Conservation (phyloP, 306 rosid species). For the Dalbergia cultrata region DNA sequence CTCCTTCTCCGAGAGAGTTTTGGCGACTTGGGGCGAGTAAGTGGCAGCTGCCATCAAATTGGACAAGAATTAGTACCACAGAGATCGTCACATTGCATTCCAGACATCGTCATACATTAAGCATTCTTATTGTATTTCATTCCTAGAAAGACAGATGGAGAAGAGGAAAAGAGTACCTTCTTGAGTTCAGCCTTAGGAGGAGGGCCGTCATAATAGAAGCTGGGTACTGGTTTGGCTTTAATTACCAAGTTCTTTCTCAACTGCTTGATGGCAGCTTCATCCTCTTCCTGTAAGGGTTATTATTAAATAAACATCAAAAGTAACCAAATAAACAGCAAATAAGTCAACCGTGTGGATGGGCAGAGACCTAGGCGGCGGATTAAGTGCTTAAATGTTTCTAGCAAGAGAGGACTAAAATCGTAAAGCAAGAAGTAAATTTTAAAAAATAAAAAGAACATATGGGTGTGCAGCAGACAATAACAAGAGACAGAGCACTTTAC, state of each 20-base stretch:
- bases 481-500: conserved; percentile 50
- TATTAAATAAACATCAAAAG: conserved; percentile 32
- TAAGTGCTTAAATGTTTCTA: conserved; percentile 27
- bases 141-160: conserved; percentile 11
- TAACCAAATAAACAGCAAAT: conserved; percentile 19
- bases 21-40: conserved; percentile 94
- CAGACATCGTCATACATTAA: conserved; percentile 11
- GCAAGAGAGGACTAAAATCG: not conserved
- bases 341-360: conserved; percentile 8
- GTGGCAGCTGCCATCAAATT: conserved; percentile 73
- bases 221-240: conserved; percentile 96
- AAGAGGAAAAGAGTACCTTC: conserved; percentile 67
- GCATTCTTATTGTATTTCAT: conserved; percentile 5
- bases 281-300: conserved; percentile 80
- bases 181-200: conserved; percentile 85
- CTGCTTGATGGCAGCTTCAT: conserved; percentile 87
- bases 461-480: conserved; percentile 24
- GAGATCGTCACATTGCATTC: conserved; percentile 19
- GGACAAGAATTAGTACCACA: conserved; percentile 16
- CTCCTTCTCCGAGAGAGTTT: conserved; percentile 88
- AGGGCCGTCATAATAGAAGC: conserved; percentile 89
- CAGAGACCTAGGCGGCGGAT: conserved; percentile 30
- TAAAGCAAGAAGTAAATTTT: not conserved
- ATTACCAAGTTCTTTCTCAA: conserved; percentile 85
- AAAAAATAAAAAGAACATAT: not conserved